Percentiles rank a stretch among this genome's conserved stretches.
Conservation (phyloP, 2,329 filamentous ascomycete species). For the Stylonectria norvegica region DNA sequence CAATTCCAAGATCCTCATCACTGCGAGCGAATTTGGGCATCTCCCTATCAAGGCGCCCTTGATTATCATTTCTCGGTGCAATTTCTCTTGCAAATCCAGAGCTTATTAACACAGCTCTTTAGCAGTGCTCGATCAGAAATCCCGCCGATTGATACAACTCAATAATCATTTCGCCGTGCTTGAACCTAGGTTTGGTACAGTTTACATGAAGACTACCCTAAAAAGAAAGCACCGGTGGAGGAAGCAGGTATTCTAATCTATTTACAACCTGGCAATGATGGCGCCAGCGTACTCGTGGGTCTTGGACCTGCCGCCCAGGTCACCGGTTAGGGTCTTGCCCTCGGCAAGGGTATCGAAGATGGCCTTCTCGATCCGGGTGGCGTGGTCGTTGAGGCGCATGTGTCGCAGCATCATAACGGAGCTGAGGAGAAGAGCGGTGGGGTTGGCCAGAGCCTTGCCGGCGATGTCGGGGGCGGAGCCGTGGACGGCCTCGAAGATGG, state of each 20-base stretch:
- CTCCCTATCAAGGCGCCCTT: too few species aligned
- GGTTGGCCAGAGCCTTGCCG: constrained; percentile 94
- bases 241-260: constrained; percentile 27
- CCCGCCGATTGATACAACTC: constrained; percentile 15
- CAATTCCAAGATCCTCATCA: too few species aligned
- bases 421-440: constrained; percentile 88
- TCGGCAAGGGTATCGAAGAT: constrained; percentile 94
- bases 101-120: too few species aligned
- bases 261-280: constrained; percentile 71
- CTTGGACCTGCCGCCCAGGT: constrained; percentile 94
- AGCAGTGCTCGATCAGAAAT: not conserved
- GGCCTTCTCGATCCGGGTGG: constrained; percentile 84
- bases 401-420: constrained; percentile 99
- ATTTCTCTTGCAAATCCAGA: too few species aligned
- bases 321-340: constrained; percentile 93
- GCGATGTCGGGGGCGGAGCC: constrained; percentile 95
- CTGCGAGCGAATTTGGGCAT: too few species aligned
- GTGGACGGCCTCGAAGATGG: constrained; percentile 99
- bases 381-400: constrained; percentile 86
- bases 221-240: constrained; percentile 16
- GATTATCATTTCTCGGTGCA: too few species aligned
- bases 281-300: constrained; percentile 90
- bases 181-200: constrained; percentile 30
- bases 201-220: constrained; percentile 30
- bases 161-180: constrained; percentile 30